These are phyloP conservation scores for Baudoinia panamericana DNA, from an alignment of 495 filamentous ascomycete genomes.

Conservation along the genomic window DNA sequence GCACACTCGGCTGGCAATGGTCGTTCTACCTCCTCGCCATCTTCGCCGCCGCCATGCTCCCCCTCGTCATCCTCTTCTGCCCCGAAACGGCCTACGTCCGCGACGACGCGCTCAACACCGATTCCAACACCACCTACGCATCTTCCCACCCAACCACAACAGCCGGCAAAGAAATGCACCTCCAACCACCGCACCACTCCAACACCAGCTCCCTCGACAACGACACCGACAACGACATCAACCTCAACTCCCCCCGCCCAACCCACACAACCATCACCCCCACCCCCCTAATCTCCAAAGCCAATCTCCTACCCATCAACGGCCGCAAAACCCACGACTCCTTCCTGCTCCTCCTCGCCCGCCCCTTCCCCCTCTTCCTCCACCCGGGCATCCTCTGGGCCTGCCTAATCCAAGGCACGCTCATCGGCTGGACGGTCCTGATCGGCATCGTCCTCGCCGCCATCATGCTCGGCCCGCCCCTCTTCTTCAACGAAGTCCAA, in stretches of 20 bases:
- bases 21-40: slow-evolving; percentile 36
- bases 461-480: slow-evolving; percentile 66
- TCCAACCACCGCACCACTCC: slow-evolving; percentile 3
- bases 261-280: background rate
- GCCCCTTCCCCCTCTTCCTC: slow-evolving; percentile 52
- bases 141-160: background rate
- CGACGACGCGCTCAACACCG: slow-evolving; percentile 46
- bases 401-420: slow-evolving; percentile 74
- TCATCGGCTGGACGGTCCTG: slow-evolving; percentile 92
- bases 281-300: slow-evolving; percentile 37
- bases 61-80: slow-evolving; percentile 57
- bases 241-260: background rate
- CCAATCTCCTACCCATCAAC: slow-evolving; percentile 59
- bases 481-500: slow-evolving; percentile 68
- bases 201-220: slow-evolving; percentile 13
- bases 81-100: slow-evolving; percentile 76
- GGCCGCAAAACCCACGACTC: slow-evolving; percentile 59
- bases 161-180: slow-evolving; percentile 4
- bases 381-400: slow-evolving; percentile 86
- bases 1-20: slow-evolving; percentile 55
- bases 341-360: slow-evolving; percentile 47
- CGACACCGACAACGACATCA: background rate
- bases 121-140: slow-evolving; percentile 1
- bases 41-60: too few species aligned
- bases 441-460: slow-evolving; percentile 77